Evolutionary conservation across 768 basidiomycete genomes (phyloP).

Genomic region (Suillus tomentosus): DNA sequence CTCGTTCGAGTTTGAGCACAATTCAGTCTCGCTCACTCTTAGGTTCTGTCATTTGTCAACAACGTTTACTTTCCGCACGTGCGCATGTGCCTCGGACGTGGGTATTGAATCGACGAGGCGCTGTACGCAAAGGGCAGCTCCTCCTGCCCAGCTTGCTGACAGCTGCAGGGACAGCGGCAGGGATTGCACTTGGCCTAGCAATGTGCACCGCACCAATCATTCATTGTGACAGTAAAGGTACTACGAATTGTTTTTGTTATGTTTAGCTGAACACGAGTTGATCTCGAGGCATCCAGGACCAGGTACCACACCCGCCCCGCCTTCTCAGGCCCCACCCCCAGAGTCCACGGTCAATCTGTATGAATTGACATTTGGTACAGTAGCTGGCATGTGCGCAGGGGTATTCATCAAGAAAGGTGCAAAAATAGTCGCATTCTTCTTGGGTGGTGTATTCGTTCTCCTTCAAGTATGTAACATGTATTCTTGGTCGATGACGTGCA

Average conservation of each 20-base stretch:
- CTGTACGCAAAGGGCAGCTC: slow-evolving; percentile 12
- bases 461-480: slow-evolving; percentile 65
- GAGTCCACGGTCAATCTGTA: slow-evolving; percentile 75
- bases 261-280: slow-evolving; percentile 13
- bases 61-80: background rate
- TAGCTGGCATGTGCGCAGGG: slow-evolving; percentile 86
- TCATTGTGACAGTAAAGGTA: slow-evolving; percentile 55
- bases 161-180: slow-evolving; percentile 39
- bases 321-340: slow-evolving; percentile 48
- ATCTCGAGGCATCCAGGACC: slow-evolving; percentile 13
- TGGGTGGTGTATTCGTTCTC: slow-evolving; percentile 91
- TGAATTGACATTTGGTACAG: slow-evolving; percentile 87
- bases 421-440: slow-evolving; percentile 74
- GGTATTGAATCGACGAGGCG: slow-evolving; percentile 1
- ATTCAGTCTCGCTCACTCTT: slow-evolving; percentile 1
- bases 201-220: slow-evolving; percentile 38
- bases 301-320: slow-evolving; percentile 15
- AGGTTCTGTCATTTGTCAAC: slow-evolving; percentile 6
- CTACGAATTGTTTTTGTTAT: background rate
- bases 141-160: slow-evolving; percentile 24
- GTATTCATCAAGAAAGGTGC: slow-evolving; percentile 96
- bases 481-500: background rate
- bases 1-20: slow-evolving; percentile 12
- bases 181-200: slow-evolving; percentile 48
- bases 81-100: slow-evolving; percentile 5